Evolutionary conservation across 495 filamentous ascomycete species (phyloP), one percentile per base, ranked within the genome.

Genomic region (Hypoxylon intermedium): DNA sequence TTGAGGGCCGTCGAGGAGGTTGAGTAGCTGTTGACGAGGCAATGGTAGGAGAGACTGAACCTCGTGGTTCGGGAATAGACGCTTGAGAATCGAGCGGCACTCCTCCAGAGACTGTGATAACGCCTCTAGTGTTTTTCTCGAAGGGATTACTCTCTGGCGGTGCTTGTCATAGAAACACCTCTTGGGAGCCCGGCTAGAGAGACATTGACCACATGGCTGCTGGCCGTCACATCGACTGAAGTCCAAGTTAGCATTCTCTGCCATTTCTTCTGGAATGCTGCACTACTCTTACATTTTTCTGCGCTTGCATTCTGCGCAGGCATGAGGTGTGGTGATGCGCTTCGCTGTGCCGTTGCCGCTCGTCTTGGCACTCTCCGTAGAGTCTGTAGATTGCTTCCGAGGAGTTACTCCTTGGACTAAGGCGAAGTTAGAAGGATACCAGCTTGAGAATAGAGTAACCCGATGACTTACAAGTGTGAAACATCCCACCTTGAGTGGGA

Each of bases 91-190:
- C 0, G 76, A 80, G 30, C 82, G 78, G 67, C 81, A 84, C 70
- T 84, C 82, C 67, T 84, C 82, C 51, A 84, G 73, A 24, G 79
- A 82, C 61, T 83, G 82, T 12, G 79, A 83, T 2, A 84, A 68
- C 12, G 81, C 81, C 57, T 84, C 82, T 40, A 84, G 77, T 2
- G 82, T 83, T 65, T 84, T 84, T 63, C 82, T 75, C 1, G 82
- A 84, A 0, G 82, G 82, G 42, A 84, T 83, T 13, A 84, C 81
- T 46, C 82, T 70, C 63, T 84, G 81, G 21, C 82, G 75, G 68
- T 84, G 82, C 72, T 84, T 83, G 70, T 84, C 82, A 60, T 84
- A 84, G 65, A 83, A 83, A 60, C 82, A 84, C 51, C 79, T 70
- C 70, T 83, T 83, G 38, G 81, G 82, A 30, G 80, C 80, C 24